Base-by-base conservation (phyloP, 345 rosid genomes). In the Arabis alpina region DNA sequence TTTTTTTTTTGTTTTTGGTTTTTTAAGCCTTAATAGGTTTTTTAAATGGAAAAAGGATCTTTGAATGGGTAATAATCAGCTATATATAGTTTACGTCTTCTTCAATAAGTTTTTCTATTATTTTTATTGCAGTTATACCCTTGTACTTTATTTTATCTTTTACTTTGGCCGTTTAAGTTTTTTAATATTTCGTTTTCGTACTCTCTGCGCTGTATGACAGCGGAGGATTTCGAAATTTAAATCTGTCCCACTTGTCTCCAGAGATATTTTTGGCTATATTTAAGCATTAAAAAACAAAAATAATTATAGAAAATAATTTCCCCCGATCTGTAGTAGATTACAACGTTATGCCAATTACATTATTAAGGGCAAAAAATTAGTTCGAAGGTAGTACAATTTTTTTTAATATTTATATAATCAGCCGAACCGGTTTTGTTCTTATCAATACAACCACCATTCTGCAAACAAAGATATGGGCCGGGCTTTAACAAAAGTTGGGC, bases 31-130 rank as follows among this genome's bases (percentile, higher is more conserved):
- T 5, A 59, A 66, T 59, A 54, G 60, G 69, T 60, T 71, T 36
- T 19, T 72, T 27, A 59, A 74, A 47, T 10, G n/a, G n/a, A 42
- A 34, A 34, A 57, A 42, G 30, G 49, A 14, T 32, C 14, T 64
- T 56, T 24, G 43, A 45, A 52, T n/a, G 63, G 72, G 63, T 71
- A 77, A 60, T 57, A 56, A 66, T 77, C 68, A 11, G 68, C 58
- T 66, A 77, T 77, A 77, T 66, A 77, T 71, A 76, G 80, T 76
- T 76, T 76, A 76, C 71, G 71, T 68, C 75, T 40, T 69, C 36
- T 50, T 48, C 71, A 12, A 24, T 54, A 42, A 54, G 50, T 12
- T 67, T 75, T 69, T 48, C 0, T 3, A 37, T 11, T 10, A 39
- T 11, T 50, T 7, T 59, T 0, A 49, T 76, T 70, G 3, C 71